These are phyloP conservation scores for Dioszegia hungarica DNA, from an alignment of 768 basidiomycete genomes.

Conservation along the genomic window DNA sequence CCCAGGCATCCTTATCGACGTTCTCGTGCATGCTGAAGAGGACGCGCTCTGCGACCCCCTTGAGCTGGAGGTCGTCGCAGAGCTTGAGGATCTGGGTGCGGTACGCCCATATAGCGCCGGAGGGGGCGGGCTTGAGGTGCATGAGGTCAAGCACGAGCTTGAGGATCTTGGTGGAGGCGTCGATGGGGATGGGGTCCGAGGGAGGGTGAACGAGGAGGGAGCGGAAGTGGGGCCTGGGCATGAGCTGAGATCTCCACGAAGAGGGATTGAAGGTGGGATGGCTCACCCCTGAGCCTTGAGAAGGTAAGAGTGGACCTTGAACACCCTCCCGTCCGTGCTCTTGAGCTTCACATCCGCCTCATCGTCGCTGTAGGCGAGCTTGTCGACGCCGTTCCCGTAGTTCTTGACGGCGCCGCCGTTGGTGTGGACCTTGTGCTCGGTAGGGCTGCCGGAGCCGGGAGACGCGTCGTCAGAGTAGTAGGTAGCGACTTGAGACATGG, in stretches of 20 bases:
- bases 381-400: background rate
- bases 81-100: conserved; percentile 9
- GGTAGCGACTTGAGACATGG: too few species aligned
- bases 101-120: conserved; percentile 3
- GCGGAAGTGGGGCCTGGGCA: background rate
- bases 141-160: conserved; percentile 14
- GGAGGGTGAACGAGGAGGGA: background rate
- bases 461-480: too few species aligned
- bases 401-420: background rate
- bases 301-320: conserved; percentile 20
- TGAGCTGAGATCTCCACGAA: background rate
- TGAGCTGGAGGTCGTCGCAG: conserved; percentile 1
- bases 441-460: background rate
- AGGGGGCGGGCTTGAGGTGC: conserved; percentile 4
- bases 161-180: conserved; percentile 7
- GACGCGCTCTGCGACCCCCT: conserved; percentile 7
- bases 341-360: conserved; percentile 11
- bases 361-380: conserved; percentile 6
- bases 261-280: background rate
- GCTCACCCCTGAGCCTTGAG: conserved; percentile 18
- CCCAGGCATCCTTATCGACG: conserved; percentile 12
- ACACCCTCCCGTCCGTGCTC: conserved; percentile 9
- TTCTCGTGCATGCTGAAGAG: background rate
- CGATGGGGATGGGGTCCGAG: conserved; percentile 4
- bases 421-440: background rate